phyloP scores from a whole-genome alignment of 352 stramenopile genomes.

The Globisporangium orthogonon region DNA sequence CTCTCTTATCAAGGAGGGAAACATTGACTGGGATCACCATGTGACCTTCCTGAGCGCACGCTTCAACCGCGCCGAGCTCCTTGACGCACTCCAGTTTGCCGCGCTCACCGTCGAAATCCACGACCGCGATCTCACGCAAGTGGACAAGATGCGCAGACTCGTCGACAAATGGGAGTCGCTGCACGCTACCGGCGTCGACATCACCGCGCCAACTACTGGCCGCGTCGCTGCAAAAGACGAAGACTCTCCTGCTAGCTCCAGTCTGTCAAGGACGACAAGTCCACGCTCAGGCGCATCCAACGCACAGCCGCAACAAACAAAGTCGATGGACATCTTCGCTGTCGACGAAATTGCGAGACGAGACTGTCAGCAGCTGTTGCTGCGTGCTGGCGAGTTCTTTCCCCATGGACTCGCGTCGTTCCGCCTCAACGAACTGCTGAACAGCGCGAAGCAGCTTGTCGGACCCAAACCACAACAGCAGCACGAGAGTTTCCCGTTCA shows the following conservation, averaged over 20 bases:
- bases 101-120: slow-evolving; percentile 50
- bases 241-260: too few relatives aligned
- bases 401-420: slow-evolving; percentile 52
- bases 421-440: slow-evolving; percentile 52
- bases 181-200: slow-evolving; percentile 27
- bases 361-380: slow-evolving; percentile 42
- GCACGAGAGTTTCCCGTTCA: slow-evolving; percentile 20
- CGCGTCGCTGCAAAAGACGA: neutral
- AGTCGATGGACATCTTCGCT: slow-evolving; percentile 34
- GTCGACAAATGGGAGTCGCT: slow-evolving; percentile 59
- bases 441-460: slow-evolving; percentile 18
- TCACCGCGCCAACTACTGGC: slow-evolving; percentile 2
- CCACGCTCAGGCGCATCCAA: slow-evolving; percentile 5
- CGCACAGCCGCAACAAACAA: slow-evolving; percentile 10
- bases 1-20: slow-evolving; percentile 10
- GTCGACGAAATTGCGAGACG: slow-evolving; percentile 53
- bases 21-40: slow-evolving; percentile 35
- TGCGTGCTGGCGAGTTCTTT: slow-evolving; percentile 35
- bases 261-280: slow-evolving; percentile 15
- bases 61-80: slow-evolving; percentile 30
- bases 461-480: slow-evolving; percentile 5
- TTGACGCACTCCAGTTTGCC: slow-evolving; percentile 38
- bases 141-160: slow-evolving; percentile 24
- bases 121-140: slow-evolving; percentile 56
- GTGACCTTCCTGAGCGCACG: slow-evolving; percentile 47